Percentiles rank a stretch among this genome's conserved stretches.
phyloP scores from a whole-genome alignment of 2,329 filamentous ascomycete species.

The Epichloe gansuensis region DNA sequence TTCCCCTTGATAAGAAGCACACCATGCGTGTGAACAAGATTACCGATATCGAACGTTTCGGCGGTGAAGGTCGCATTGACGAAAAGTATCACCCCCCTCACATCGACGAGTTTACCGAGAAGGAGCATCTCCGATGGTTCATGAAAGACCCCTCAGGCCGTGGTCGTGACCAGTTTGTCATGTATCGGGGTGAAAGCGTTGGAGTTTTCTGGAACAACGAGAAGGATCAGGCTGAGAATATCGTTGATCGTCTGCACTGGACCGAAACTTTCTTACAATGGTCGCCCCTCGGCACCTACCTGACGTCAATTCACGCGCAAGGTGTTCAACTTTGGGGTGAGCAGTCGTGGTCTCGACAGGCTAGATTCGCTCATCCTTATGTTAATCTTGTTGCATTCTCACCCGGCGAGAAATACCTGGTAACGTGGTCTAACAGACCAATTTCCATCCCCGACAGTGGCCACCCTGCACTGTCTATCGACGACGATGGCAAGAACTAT shows the following conservation, averaged over 20 bases:
- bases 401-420: conserved; percentile 80
- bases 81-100: conserved; percentile 80
- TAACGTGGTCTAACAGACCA: conserved; percentile 91
- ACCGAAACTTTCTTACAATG: conserved; percentile 97
- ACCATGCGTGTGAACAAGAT: conserved; percentile 94
- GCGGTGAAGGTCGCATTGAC: conserved; percentile 82
- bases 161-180: conserved; percentile 87
- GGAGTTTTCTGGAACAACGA: conserved; percentile 98
- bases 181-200: conserved; percentile 84
- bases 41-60: conserved; percentile 93
- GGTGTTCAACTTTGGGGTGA: conserved; percentile 98
- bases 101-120: conserved; percentile 75
- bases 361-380: conserved; percentile 86
- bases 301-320: conserved; percentile 89
- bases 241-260: conserved; percentile 91
- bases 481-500: conserved; percentile 98
- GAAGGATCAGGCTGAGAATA: conserved; percentile 72
- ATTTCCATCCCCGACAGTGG: conserved; percentile 84
- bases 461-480: conserved; percentile 69
- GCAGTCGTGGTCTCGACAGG: conserved; percentile 74
- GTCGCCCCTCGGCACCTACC: conserved; percentile 88
- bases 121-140: conserved; percentile 92
- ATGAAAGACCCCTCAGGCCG: conserved; percentile 67
- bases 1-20: conserved; percentile 92
- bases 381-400: conserved; percentile 97